A percentile compares a stretch with the other conserved stretches of the same genome.
Conservation (phyloP, 495 filamentous ascomycete species). For the Penicillium nucicola region DNA sequence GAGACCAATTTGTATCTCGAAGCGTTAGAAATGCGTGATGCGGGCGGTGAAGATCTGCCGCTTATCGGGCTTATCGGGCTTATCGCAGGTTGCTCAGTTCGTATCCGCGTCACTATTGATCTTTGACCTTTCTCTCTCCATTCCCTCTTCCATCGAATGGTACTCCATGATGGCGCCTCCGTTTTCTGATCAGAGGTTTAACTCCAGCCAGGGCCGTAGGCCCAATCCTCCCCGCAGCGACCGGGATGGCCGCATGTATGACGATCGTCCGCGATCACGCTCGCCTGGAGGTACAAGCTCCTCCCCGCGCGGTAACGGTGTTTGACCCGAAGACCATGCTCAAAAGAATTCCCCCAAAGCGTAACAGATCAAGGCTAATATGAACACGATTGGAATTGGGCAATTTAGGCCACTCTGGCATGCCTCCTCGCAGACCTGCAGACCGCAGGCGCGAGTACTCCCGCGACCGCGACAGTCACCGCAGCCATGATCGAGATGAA, state of each 20-base stretch:
- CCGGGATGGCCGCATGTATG: conserved; percentile 48
- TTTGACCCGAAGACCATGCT: conserved; percentile 8
- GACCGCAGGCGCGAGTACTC: conserved; percentile 37
- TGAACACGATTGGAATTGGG: conserved; percentile 1
- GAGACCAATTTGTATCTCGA: no score
- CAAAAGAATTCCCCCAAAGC: neutral
- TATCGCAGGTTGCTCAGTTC: neutral
- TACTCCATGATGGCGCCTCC: conserved; percentile 30
- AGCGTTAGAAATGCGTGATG: no score
- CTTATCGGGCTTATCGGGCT: conserved; percentile 4
- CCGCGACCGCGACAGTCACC: conserved; percentile 32
- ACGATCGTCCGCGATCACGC: conserved; percentile 44
- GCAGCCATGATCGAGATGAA: conserved; percentile 40
- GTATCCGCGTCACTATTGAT: neutral
- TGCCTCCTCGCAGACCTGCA: conserved; percentile 39
- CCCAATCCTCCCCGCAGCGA: conserved; percentile 34
- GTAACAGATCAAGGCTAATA: conserved; percentile 24
- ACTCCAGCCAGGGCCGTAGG: conserved; percentile 21
- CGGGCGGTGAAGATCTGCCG: neutral
- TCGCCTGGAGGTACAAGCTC: conserved; percentile 45
- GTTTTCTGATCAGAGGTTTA: conserved; percentile 29
- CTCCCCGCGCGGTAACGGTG: conserved; percentile 40
- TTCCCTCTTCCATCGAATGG: conserved; percentile 1
- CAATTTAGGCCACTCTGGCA: conserved; percentile 36
- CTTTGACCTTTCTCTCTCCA: neutral